These are phyloP conservation scores for Chytridium lagenaria DNA, from an alignment of 371 early-diverging fungal genomes.

Conservation along the genomic window DNA sequence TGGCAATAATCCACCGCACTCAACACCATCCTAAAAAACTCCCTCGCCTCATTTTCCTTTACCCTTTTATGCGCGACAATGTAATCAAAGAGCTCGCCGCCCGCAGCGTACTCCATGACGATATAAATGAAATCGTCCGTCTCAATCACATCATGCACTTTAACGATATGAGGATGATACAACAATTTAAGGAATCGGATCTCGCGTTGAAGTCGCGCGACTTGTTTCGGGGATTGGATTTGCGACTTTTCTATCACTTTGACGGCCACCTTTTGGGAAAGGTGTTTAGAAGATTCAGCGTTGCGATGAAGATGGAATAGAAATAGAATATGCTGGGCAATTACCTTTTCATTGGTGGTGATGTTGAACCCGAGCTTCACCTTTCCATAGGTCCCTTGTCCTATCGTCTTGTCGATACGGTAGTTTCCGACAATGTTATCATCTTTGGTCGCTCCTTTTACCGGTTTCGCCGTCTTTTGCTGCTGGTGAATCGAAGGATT, in stretches of 20 bases:
- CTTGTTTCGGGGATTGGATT: slow-evolving; percentile 74
- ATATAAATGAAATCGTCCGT: slow-evolving; percentile 61
- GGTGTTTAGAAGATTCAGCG: too few relatives aligned
- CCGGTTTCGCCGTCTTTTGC: too few relatives aligned
- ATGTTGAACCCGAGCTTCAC: slow-evolving; percentile 94
- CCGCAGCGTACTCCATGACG: slow-evolving; percentile 68
- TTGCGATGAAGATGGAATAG: too few relatives aligned
- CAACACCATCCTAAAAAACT: slow-evolving; percentile 71
- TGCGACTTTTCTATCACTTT: slow-evolving; percentile 70
- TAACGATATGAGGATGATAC: slow-evolving; percentile 71
- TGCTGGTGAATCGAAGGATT: too few relatives aligned
- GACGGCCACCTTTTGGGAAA: neutral
- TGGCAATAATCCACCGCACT: slow-evolving; percentile 73
- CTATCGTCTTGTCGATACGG: slow-evolving; percentile 91
- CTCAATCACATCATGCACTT: slow-evolving; percentile 65
- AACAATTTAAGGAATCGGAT: slow-evolving; percentile 81
- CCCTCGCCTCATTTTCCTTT: slow-evolving; percentile 68
- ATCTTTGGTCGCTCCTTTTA: too few relatives aligned
- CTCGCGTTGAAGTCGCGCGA: slow-evolving; percentile 77
- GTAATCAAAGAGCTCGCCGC: slow-evolving; percentile 72
- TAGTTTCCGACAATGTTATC: slow-evolving; percentile 98
- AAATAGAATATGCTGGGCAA: too few relatives aligned
- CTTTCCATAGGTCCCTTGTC: slow-evolving; percentile 98
- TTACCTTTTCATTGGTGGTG: slow-evolving; percentile 93
- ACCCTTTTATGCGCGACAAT: slow-evolving; percentile 65